Evolutionary conservation across 768 basidiomycete species (phyloP).

Genomic region (Termitomyces eurrhizus): DNA sequence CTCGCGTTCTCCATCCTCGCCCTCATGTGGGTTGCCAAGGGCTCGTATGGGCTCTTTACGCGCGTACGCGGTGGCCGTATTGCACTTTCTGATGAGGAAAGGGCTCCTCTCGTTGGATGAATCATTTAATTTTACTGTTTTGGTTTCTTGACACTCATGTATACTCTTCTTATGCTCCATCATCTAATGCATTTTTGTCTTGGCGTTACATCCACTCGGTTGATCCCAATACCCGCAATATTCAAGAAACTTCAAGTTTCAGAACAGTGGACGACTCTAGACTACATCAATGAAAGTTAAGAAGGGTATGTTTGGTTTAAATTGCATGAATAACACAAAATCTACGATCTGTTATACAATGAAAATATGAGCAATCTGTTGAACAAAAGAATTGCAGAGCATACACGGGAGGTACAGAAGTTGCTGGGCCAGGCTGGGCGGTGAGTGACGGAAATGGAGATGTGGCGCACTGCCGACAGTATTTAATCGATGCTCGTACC

Average conservation of each 20-base stretch:
- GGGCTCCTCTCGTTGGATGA: slow-evolving; percentile 69
- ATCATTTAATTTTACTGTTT: background rate
- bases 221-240: too few species aligned
- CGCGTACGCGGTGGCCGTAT: slow-evolving; percentile 47
- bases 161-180: background rate
- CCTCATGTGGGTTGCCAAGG: slow-evolving; percentile 81
- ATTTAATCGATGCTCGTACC: background rate
- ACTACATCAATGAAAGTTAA: too few species aligned
- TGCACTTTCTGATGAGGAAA: slow-evolving; percentile 80
- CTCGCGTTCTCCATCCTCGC: slow-evolving; percentile 83
- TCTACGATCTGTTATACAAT: background rate
- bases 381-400: too few species aligned
- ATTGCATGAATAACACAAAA: too few species aligned
- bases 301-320: too few species aligned
- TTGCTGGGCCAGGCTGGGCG: background rate
- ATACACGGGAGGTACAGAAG: slow-evolving; percentile 1
- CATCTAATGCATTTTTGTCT: background rate
- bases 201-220: too few species aligned
- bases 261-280: too few species aligned
- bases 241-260: too few species aligned
- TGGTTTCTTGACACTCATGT: background rate
- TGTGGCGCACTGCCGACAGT: slow-evolving; percentile 1
- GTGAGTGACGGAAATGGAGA: slow-evolving; percentile 1
- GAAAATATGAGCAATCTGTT: background rate
- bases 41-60: slow-evolving; percentile 51